Evolutionary conservation across 768 basidiomycete genomes (phyloP).

Genomic region (Lyophyllum shimeji): DNA sequence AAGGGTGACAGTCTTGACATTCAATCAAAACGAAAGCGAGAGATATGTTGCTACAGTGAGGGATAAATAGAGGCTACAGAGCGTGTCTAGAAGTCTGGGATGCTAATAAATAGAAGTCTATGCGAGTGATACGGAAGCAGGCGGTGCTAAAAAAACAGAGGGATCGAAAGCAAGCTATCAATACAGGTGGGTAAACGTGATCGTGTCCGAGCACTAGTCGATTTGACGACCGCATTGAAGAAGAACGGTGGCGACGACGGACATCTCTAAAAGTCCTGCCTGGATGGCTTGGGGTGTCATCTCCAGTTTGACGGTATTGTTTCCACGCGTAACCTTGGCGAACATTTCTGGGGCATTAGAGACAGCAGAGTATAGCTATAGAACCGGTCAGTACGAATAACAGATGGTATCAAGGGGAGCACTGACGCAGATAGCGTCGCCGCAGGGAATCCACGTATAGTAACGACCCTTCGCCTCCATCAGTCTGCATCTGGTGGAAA

Average conservation of each 20-base stretch:
- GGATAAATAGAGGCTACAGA: not conserved
- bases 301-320: constrained; percentile 40
- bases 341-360: constrained; percentile 21
- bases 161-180: not conserved
- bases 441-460: constrained; percentile 40
- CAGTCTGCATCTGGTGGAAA: constrained; percentile 28
- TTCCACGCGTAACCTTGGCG: constrained; percentile 36
- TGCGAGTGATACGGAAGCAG: not conserved
- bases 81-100: not conserved
- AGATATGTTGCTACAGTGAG: not conserved
- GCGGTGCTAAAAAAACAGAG: not conserved
- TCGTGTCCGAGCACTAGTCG: constrained; percentile 32
- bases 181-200: not conserved
- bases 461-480: constrained; percentile 37
- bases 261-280: constrained; percentile 43
- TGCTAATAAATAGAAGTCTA: not conserved
- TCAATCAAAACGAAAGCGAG: no score
- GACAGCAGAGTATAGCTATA: constrained; percentile 23
- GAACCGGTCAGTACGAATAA: not conserved
- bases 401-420: constrained; percentile 21
- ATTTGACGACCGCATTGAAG: constrained; percentile 49
- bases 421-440: constrained; percentile 25
- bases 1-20: no score
- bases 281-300: constrained; percentile 45
- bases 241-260: constrained; percentile 45